A percentile compares a stretch with the other conserved stretches of the same genome.
Conservation (phyloP, 78 protist species). For the slime mould (Dictyostelium discoideum) region dicty_2.7 NC_007090.3:2720501-2721000, state of each 20-base stretch:
- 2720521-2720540: background rate
- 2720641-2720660: too few species aligned
- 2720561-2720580: conserved; percentile 26
- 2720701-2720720: too few species aligned
- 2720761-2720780: background rate
- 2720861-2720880: background rate
- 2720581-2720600: conserved; percentile 52
- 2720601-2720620: background rate
- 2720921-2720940: background rate
- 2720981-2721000: conserved; percentile 17
- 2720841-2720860: conserved; percentile 45
- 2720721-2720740: too few species aligned
- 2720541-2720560: background rate
- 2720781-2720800: background rate
- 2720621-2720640: background rate
- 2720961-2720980: conserved; percentile 25
- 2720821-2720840: conserved; percentile 55
- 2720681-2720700: too few species aligned
- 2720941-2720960: background rate
- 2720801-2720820: background rate
- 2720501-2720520: background rate
- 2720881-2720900: background rate
- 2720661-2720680: too few species aligned
- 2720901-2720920: background rate
- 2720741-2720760: too few species aligned